phyloP scores from a whole-genome alignment of 139 green algal genomes.

The Chlamydomonas incerta region DNA sequence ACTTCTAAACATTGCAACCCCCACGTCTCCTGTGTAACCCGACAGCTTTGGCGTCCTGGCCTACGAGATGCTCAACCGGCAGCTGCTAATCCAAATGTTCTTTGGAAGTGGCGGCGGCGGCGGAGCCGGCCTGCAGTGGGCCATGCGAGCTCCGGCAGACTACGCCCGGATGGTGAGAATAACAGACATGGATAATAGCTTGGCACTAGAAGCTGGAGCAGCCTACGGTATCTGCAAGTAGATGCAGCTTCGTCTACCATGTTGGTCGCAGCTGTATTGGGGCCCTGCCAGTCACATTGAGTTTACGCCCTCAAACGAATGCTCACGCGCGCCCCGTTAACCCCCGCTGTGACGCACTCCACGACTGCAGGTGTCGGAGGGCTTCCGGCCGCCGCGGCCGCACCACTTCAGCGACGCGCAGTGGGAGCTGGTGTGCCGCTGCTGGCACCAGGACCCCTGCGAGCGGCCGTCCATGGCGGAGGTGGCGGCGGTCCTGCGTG shows the following conservation, averaged over 20 bases:
- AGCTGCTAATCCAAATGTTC: not conserved
- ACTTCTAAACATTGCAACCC: too few relatives aligned
- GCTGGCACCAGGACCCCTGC: constrained; percentile 28
- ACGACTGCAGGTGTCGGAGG: constrained; percentile 10
- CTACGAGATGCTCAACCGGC: not conserved
- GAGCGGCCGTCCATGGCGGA: constrained; percentile 9
- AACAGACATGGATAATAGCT: too few relatives aligned
- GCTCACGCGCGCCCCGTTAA: too few relatives aligned
- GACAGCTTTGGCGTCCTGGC: not conserved
- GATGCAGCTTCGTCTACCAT: too few relatives aligned
- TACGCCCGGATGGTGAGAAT: not conserved
- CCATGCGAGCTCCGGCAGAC: not conserved
- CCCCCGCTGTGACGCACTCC: too few relatives aligned
- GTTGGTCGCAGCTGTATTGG: too few relatives aligned
- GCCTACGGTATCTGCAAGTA: too few relatives aligned
- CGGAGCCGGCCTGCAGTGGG: not conserved
- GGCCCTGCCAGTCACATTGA: too few relatives aligned
- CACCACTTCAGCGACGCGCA: not conserved
- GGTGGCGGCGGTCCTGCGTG: not conserved
- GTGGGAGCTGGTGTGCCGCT: constrained; percentile 11
- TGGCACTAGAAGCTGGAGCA: too few relatives aligned
- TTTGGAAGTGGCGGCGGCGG: not conserved
- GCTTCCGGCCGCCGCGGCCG: constrained; percentile 17
- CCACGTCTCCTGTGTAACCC: too few relatives aligned
- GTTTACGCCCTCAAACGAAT: too few relatives aligned